These are phyloP conservation scores for Fusarium succisae DNA, from an alignment of 2,329 filamentous ascomycete species.

Conservation along the genomic window DNA sequence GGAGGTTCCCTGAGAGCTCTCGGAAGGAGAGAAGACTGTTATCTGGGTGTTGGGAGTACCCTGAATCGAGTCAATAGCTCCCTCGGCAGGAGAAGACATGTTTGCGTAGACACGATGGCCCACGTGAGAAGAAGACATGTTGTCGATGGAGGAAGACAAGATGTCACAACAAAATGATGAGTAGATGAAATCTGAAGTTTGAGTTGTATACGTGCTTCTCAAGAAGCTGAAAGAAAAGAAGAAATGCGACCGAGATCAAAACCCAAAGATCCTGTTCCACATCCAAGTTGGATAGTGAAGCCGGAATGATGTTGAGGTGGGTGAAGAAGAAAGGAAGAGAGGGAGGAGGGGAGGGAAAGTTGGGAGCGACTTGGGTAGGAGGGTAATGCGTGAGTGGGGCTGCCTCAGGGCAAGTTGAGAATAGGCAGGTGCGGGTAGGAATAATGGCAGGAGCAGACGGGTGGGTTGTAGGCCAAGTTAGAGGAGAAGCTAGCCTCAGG, in stretches of 20 bases:
- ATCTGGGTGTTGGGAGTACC: constrained; percentile 72
- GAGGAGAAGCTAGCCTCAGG: background rate
- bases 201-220: constrained; percentile 2
- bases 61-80: constrained; percentile 65
- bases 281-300: constrained; percentile 19
- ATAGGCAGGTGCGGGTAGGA: background rate
- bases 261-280: constrained; percentile 21
- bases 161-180: constrained; percentile 23
- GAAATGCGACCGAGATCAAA: constrained; percentile 27
- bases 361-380: constrained; percentile 12
- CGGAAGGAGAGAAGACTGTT: constrained; percentile 71
- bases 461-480: background rate
- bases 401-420: background rate
- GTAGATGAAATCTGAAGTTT: constrained; percentile 16
- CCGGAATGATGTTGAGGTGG: constrained; percentile 15
- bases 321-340: constrained; percentile 2
- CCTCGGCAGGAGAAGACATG: constrained; percentile 62
- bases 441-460: constrained; percentile 19
- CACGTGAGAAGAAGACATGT: constrained; percentile 53
- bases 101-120: constrained; percentile 52
- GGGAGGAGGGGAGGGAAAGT: background rate
- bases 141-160: constrained; percentile 3
- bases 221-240: constrained; percentile 21
- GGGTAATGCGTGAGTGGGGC: constrained; percentile 4
- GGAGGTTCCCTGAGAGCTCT: constrained; percentile 48